Conservation (phyloP, 805 yeast genomes). For the Debaryomyces tyrocola region DNA sequence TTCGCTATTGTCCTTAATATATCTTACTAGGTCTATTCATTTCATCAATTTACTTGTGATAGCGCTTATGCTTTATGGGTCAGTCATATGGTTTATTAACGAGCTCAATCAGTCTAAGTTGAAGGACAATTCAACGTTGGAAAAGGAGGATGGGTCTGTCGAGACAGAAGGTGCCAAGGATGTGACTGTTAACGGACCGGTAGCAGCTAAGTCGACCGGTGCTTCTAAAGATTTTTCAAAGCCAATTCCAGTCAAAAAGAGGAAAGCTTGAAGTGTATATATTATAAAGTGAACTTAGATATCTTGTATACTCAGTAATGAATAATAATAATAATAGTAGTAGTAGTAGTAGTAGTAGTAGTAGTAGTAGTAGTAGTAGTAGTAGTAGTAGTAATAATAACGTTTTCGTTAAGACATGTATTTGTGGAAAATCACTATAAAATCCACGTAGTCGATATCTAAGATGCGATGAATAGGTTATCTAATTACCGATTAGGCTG, state of each 20-base stretch:
- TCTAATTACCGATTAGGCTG: too few species aligned
- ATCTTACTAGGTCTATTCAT: conserved; percentile 67
- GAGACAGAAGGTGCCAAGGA: conserved; percentile 4
- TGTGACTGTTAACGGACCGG: neutral
- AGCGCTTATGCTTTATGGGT: conserved; percentile 67
- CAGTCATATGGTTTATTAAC: conserved; percentile 83
- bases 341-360: too few species aligned
- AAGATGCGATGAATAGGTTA: too few species aligned
- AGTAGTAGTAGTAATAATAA: neutral
- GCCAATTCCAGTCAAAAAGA: neutral
- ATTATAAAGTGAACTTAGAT: too few species aligned
- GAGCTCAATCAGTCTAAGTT: conserved; percentile 58
- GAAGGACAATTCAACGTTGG: conserved; percentile 43
- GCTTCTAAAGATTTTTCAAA: neutral
- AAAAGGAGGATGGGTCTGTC: conserved; percentile 18
- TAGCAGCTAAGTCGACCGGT: neutral
- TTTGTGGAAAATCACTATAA: too few species aligned
- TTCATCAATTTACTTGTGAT: conserved; percentile 54
- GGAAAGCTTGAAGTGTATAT: neutral
- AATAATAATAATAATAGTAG: neutral
- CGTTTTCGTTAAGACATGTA: too few species aligned
- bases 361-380: too few species aligned
- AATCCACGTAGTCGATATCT: too few species aligned
- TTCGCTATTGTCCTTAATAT: conserved; percentile 58
- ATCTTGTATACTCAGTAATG: too few species aligned